Evolutionary conservation across 805 yeast species (phyloP), one percentile per base, ranked within the genome.

Genomic region (Ogataea parapolymorpha): DNA sequence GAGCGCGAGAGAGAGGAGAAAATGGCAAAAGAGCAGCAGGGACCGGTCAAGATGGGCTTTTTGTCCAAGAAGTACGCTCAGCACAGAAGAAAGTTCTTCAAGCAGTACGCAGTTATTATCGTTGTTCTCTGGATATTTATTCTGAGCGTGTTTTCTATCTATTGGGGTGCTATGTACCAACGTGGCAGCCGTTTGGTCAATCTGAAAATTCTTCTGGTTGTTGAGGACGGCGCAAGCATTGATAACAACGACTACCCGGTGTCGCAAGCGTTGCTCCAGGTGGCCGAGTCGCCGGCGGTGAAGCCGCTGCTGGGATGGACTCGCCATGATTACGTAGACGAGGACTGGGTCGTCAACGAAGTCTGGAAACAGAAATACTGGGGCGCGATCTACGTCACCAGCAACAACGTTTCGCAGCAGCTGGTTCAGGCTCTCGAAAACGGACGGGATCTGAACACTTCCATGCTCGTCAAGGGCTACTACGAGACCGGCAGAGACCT

Each of bases 401-500:
- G 69, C 11, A 71, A 76, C 51, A 32, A 52, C 34, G 54, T 46
- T 6, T 77, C 83, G 1, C 67, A 79, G 4, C 51, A 51, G 17
- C 56, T 69, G 16, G 45, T 54, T 18, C 50, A 62, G 15, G 79
- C 79, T 3, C 58, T 80, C n/a, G 45, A 50, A 23, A 40, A 44
- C 12, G 70, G 68, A 1, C 25, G 62, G 7, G 39, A 51, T 6
- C 58, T 68, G 37, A 58, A 56, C 35, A 50, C 58, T 9, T 45
- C 58, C 3, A 33, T 39, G 12, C 33, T 59, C 6, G 58, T 50
- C 14, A 41, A 25, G 53, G 57, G 37, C 51, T 70, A 28, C 32
- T 82, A 74, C 55, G 86, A 80, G 56, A 71, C 84, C 1, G 87
- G 82, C 5, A 66, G 89, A 51, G 91, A 84, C 56, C 68, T 75